phyloP scores from a whole-genome alignment of 2,329 filamentous ascomycete genomes.

The Alternaria sp. region DNA sequence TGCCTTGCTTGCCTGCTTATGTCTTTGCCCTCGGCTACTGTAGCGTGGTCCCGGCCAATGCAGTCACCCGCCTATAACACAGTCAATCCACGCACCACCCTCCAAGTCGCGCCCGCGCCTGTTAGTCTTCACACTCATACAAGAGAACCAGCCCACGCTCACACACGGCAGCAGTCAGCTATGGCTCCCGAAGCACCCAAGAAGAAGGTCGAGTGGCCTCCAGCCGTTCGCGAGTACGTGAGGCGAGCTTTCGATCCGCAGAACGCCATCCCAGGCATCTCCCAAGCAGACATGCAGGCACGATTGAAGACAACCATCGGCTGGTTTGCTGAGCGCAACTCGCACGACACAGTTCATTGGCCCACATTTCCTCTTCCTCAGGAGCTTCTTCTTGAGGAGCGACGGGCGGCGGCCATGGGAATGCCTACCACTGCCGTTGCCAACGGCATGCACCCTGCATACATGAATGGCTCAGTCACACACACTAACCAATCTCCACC shows the following conservation, averaged over 20 bases:
- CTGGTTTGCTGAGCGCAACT: slow-evolving; percentile 76
- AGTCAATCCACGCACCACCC: slow-evolving; percentile 55
- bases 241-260: slow-evolving; percentile 83
- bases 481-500: slow-evolving; percentile 43
- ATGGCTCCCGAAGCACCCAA: slow-evolving; percentile 20
- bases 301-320: slow-evolving; percentile 89
- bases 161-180: slow-evolving; percentile 28
- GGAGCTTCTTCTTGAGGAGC: slow-evolving; percentile 76
- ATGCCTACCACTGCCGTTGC: slow-evolving; percentile 42
- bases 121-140: slow-evolving; percentile 25
- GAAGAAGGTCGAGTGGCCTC: slow-evolving; percentile 78
- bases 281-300: slow-evolving; percentile 74
- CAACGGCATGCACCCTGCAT: slow-evolving; percentile 26
- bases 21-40: slow-evolving; percentile 40
- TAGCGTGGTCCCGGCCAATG: slow-evolving; percentile 39
- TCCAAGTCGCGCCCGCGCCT: slow-evolving; percentile 30
- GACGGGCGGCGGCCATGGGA: slow-evolving; percentile 34
- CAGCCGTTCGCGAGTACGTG: slow-evolving; percentile 86
- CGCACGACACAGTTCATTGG: slow-evolving; percentile 82
- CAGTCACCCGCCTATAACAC: slow-evolving; percentile 55
- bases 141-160: slow-evolving; percentile 14
- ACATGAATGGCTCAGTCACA: slow-evolving; percentile 24
- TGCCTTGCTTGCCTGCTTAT: slow-evolving; percentile 26
- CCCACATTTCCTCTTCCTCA: slow-evolving; percentile 83
- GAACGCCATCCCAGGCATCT: slow-evolving; percentile 61